Conservation (phyloP, 768 basidiomycete genomes). For the Collybiopsis confluens region DNA sequence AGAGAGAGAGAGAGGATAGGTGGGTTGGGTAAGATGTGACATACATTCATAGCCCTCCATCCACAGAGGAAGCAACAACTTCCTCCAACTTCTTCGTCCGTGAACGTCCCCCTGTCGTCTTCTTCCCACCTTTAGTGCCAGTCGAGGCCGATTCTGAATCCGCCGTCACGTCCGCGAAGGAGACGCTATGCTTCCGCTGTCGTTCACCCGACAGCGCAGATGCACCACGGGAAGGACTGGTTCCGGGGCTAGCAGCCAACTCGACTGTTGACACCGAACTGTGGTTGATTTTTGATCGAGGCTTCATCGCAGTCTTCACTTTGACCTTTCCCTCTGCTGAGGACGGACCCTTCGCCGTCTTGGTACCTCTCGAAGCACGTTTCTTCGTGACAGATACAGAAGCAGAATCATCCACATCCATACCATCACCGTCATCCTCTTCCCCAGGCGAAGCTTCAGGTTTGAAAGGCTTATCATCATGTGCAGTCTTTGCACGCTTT, state of each 20-base stretch:
- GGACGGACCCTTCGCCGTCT: background rate
- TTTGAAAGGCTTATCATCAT: conserved; percentile 12
- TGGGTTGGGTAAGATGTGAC: no score
- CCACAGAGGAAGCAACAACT: conserved; percentile 6
- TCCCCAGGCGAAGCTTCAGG: conserved; percentile 5
- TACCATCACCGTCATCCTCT: conserved; percentile 7
- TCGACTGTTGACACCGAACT: background rate
- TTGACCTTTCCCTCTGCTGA: background rate
- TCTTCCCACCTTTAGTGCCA: background rate
- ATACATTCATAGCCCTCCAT: conserved; percentile 3
- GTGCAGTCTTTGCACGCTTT: conserved; percentile 10
- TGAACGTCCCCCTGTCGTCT: background rate
- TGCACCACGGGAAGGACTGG: background rate
- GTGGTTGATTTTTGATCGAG: background rate
- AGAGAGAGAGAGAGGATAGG: no score
- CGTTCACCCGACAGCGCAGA: background rate
- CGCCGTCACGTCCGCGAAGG: background rate
- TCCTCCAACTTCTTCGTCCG: conserved; percentile 1
- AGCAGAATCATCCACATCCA: conserved; percentile 12
- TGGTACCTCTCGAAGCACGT: background rate
- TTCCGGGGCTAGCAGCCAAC: background rate
- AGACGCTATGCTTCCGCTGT: background rate
- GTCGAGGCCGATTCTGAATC: background rate
- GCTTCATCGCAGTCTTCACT: background rate
- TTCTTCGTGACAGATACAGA: conserved; percentile 1